phyloP scores from a whole-genome alignment of 163 green algal genomes.

The Scenedesmus sp. region DNA sequence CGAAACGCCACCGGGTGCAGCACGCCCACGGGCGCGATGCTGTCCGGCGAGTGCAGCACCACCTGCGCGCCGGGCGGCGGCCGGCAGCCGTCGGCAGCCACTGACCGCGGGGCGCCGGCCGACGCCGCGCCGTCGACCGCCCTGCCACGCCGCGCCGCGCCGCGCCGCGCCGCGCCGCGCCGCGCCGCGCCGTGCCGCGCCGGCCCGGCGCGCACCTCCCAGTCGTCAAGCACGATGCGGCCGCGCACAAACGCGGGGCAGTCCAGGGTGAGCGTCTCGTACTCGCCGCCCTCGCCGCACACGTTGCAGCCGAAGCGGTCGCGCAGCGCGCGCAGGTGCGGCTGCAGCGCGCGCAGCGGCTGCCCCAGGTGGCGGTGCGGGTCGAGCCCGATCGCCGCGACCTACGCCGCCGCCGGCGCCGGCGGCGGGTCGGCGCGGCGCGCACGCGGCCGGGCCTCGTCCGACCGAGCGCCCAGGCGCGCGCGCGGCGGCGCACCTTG shows the following conservation, averaged over 20 bases:
- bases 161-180: too few relatives aligned
- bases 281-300: constrained; percentile 98
- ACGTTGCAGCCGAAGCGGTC: constrained; percentile 88
- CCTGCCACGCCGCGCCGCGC: too few relatives aligned
- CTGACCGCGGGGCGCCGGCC: too few relatives aligned
- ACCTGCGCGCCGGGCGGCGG: constrained; percentile 46
- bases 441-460: too few relatives aligned
- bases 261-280: constrained; percentile 96
- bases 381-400: constrained; percentile 85
- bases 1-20: constrained; percentile 78
- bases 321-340: constrained; percentile 61
- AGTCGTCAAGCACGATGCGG: constrained; percentile 82
- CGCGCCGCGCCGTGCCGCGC: too few relatives aligned
- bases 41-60: constrained; percentile 56
- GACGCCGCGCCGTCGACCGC: too few relatives aligned
- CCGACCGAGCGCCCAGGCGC: too few relatives aligned
- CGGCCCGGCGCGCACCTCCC: constrained; percentile 59
- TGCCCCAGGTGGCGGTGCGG: constrained; percentile 84
- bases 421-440: neutral
- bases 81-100: too few relatives aligned
- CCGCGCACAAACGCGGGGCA: constrained; percentile 82
- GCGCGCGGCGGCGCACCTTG: constrained; percentile 63
- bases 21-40: constrained; percentile 70
- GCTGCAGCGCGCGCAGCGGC: constrained; percentile 57
- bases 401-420: too few relatives aligned